phyloP scores from a whole-genome alignment of 768 basidiomycete genomes.

The Pleurotus pulmonarius region DNA sequence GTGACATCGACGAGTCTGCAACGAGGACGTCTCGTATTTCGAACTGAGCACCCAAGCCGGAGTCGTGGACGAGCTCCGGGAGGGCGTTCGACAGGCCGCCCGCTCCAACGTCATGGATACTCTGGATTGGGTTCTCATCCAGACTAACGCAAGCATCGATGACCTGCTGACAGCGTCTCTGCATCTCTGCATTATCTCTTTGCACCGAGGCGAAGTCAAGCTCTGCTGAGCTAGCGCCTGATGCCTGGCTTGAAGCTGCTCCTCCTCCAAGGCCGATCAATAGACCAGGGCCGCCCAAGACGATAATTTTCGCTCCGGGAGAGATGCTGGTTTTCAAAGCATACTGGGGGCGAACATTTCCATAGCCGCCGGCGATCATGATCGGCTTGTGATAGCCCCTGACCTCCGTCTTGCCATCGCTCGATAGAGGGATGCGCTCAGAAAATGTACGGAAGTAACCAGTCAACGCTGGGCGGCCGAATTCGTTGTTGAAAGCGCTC shows the following conservation, averaged over 20 bases:
- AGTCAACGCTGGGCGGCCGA: conserved; percentile 86
- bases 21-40: conserved; percentile 93
- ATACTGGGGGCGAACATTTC: conserved; percentile 84
- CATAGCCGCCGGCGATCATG: conserved; percentile 98
- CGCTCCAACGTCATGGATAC: conserved; percentile 97
- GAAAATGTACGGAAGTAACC: conserved; percentile 97
- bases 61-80: conserved; percentile 96
- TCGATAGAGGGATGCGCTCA: conserved; percentile 60
- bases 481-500: conserved; percentile 97
- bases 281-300: conserved; percentile 94
- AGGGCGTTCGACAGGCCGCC: conserved; percentile 96
- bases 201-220: conserved; percentile 98
- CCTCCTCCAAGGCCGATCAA: conserved; percentile 96
- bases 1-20: conserved; percentile 91
- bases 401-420: conserved; percentile 55
- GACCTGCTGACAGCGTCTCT: conserved; percentile 94
- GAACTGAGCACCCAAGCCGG: conserved; percentile 84
- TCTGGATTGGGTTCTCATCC: conserved; percentile 76
- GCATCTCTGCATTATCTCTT: conserved; percentile 98
- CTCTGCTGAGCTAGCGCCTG: conserved; percentile 86
- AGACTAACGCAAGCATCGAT: conserved; percentile 83
- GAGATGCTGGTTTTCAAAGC: conserved; percentile 75
- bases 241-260: conserved; percentile 91
- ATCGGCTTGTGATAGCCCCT: conserved; percentile 99
- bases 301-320: conserved; percentile 83